A percentile compares a stretch with the other conserved stretches of the same genome.
These are phyloP conservation scores for Lasiodiplodia sp. DNA, from an alignment of 2,329 filamentous ascomycete species.

Conservation along the genomic window DNA sequence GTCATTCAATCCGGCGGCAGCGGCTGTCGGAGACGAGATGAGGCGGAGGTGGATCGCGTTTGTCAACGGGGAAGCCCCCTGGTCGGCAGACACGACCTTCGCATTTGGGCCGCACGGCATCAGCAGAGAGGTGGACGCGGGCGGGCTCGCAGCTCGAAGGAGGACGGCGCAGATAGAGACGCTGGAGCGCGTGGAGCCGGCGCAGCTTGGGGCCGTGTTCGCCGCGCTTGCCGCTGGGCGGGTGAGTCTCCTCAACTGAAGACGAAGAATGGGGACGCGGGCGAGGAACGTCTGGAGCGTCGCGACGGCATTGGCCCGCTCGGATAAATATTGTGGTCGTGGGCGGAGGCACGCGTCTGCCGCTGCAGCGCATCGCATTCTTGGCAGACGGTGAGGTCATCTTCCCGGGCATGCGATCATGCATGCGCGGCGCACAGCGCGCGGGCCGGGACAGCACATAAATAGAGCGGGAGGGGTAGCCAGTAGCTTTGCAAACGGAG, in stretches of 20 bases:
- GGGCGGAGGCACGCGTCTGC: constrained; percentile 7
- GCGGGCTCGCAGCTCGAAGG: constrained; percentile 45
- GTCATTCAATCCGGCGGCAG: constrained; percentile 44
- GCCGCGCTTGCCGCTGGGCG: constrained; percentile 49
- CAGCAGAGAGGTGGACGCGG: constrained; percentile 42
- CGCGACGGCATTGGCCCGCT: constrained; percentile 8
- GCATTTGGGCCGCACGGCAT: constrained; percentile 53
- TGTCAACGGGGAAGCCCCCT: constrained; percentile 47
- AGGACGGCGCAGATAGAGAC: constrained; percentile 42
- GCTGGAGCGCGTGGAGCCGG: constrained; percentile 41
- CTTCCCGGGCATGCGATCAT: neutral
- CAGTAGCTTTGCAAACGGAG: constrained; percentile 4
- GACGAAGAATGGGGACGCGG: constrained; percentile 11
- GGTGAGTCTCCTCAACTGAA: constrained; percentile 46
- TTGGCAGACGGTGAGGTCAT: constrained; percentile 26
- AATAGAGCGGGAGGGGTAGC: constrained; percentile 23
- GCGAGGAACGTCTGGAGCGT: neutral
- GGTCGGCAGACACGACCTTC: constrained; percentile 43
- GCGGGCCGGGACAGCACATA: constrained; percentile 12
- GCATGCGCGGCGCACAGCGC: constrained; percentile 12
- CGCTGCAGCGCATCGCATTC: constrained; percentile 15
- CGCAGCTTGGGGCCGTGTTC: constrained; percentile 42
- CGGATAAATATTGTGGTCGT: constrained; percentile 26
- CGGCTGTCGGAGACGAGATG: constrained; percentile 46
- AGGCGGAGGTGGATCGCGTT: constrained; percentile 53